These are phyloP conservation scores for Candida yuanshanica DNA, from an alignment of 805 yeast species.

Conservation along the genomic window DNA sequence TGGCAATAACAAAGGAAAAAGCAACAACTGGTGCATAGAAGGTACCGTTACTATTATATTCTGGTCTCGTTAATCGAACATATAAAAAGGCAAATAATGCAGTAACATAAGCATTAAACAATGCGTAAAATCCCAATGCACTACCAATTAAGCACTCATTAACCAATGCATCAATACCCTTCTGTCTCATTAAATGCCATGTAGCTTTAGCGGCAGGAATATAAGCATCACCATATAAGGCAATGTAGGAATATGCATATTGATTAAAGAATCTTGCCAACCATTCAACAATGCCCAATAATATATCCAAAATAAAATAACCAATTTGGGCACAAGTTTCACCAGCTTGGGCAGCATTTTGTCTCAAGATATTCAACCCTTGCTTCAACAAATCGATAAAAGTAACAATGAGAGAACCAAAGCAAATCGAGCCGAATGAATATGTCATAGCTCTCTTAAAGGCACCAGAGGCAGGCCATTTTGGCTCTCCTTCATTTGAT, in stretches of 20 bases:
- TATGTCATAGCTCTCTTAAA: constrained; percentile 75
- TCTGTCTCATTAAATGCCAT: constrained; percentile 66
- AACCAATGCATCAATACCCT: constrained; percentile 80
- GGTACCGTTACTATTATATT: constrained; percentile 51
- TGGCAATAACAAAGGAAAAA: constrained; percentile 64
- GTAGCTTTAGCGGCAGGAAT: constrained; percentile 75
- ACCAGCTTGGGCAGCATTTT: constrained; percentile 45
- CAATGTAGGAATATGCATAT: constrained; percentile 83
- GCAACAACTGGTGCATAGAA: constrained; percentile 72
- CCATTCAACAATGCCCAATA: constrained; percentile 71
- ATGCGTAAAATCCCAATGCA: constrained; percentile 69
- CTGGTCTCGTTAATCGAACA: constrained; percentile 62
- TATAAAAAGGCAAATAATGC: constrained; percentile 60
- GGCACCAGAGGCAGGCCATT: constrained; percentile 74
- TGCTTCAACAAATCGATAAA: constrained; percentile 63
- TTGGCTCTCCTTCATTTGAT: constrained; percentile 75
- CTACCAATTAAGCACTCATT: constrained; percentile 80
- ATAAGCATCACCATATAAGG: constrained; percentile 80
- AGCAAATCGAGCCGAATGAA: constrained; percentile 86
- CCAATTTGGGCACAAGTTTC: constrained; percentile 48
- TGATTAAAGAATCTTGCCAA: constrained; percentile 79
- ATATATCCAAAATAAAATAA: constrained; percentile 48
- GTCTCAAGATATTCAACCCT: constrained; percentile 45
- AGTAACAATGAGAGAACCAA: constrained; percentile 73
- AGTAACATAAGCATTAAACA: constrained; percentile 65